These are phyloP conservation scores for Metschnikowia baotianmanensis DNA, from an alignment of 805 yeast species.

Conservation along the genomic window DNA sequence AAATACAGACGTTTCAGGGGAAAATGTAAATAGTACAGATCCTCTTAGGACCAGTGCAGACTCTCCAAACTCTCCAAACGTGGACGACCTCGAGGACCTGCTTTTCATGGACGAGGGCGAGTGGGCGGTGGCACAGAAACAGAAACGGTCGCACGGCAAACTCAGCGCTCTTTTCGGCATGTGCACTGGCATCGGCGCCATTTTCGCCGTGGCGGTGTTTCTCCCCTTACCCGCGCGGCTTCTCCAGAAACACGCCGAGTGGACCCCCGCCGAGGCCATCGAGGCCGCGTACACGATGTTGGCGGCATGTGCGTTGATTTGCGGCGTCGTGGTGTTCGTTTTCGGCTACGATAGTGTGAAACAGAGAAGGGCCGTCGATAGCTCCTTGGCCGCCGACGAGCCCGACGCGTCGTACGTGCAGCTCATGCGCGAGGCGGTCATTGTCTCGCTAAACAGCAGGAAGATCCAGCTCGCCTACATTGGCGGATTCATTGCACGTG, in stretches of 20 bases:
- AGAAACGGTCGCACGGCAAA: conserved; percentile 39
- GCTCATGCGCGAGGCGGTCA: conserved; percentile 47
- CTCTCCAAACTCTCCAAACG: no score
- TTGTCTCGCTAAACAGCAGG: conserved; percentile 44
- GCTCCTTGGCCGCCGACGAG: conserved; percentile 13
- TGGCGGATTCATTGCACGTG: conserved; percentile 62
- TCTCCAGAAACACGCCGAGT: conserved; percentile 35
- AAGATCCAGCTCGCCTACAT: conserved; percentile 54
- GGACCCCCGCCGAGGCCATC: conserved; percentile 38
- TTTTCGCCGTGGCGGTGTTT: conserved; percentile 54
- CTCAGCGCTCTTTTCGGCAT: conserved; percentile 61
- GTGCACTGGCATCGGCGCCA: conserved; percentile 64
- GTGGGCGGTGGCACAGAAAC: not conserved
- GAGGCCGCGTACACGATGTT: conserved; percentile 49
- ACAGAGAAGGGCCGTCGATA: conserved; percentile 28
- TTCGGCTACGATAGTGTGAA: conserved; percentile 45
- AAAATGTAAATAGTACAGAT: no score
- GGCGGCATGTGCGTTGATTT: conserved; percentile 39
- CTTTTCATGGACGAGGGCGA: conserved; percentile 3
- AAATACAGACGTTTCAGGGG: no score
- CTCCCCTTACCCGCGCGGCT: conserved; percentile 56
- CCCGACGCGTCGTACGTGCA: conserved; percentile 30
- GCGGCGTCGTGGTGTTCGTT: conserved; percentile 38
- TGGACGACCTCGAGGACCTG: not conserved
- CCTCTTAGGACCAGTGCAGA: no score